These are phyloP conservation scores for Phytophthora podocarpi DNA, from an alignment of 352 stramenopile species.

Conservation along the genomic window DNA sequence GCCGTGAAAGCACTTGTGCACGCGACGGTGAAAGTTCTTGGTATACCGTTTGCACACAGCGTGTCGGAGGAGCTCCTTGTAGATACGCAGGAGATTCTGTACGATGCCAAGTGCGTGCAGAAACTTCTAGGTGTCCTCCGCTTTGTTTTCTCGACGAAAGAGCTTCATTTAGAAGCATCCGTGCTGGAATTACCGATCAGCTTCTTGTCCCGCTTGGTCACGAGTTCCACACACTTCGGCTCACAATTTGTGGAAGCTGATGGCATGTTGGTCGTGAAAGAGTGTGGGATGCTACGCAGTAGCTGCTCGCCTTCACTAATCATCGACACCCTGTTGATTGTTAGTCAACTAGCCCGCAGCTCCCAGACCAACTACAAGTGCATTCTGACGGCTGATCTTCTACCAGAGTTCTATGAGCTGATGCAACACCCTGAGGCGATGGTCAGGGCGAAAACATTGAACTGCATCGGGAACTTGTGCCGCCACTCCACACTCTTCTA, in stretches of 20 bases:
- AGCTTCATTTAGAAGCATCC: constrained; percentile 59
- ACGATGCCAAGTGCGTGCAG: constrained; percentile 68
- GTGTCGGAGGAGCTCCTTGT: constrained; percentile 71
- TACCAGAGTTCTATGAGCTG: constrained; percentile 62
- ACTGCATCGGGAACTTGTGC: constrained; percentile 94
- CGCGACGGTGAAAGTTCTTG: constrained; percentile 85
- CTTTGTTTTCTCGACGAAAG: constrained; percentile 61
- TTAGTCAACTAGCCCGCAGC: constrained; percentile 87
- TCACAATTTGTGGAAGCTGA: constrained; percentile 75
- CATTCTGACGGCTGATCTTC: constrained; percentile 58
- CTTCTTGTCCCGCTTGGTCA: constrained; percentile 85
- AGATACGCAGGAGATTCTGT: constrained; percentile 72
- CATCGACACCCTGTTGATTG: constrained; percentile 82
- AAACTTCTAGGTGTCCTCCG: constrained; percentile 68
- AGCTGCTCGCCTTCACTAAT: constrained; percentile 64
- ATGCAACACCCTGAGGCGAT: constrained; percentile 68
- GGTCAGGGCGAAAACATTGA: constrained; percentile 88
- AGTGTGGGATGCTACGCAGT: constrained; percentile 57
- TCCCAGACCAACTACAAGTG: constrained; percentile 74
- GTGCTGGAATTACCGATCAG: constrained; percentile 76
- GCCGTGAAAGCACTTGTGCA: constrained; percentile 84
- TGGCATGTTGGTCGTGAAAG: constrained; percentile 73
- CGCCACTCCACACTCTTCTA: constrained; percentile 92
- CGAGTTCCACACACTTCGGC: constrained; percentile 85
- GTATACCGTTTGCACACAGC: constrained; percentile 77